Conservation (phyloP, 2,329 filamentous ascomycete species). For the Diaporthe ilicicola region DNA sequence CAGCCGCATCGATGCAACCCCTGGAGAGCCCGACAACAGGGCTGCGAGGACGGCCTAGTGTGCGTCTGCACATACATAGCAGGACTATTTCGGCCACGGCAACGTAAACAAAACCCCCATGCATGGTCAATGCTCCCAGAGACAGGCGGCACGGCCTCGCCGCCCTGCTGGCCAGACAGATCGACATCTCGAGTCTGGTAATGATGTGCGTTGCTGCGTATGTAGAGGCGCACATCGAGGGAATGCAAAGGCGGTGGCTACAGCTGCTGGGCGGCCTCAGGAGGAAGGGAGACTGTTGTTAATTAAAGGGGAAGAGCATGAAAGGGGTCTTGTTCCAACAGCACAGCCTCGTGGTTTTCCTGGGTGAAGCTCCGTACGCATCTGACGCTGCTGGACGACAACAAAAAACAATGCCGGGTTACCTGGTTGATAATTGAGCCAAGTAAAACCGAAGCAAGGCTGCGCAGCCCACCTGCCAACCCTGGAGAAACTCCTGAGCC, state of each 20-base stretch:
- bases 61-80: not conserved
- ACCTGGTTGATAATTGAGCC: constrained; percentile 25
- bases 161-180: constrained; percentile 16
- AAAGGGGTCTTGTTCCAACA: constrained; percentile 14
- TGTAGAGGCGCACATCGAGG: not conserved
- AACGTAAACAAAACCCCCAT: constrained; percentile 3
- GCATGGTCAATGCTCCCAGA: constrained; percentile 13
- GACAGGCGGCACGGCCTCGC: constrained; percentile 22
- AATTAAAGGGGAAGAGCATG: constrained; percentile 25
- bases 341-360: constrained; percentile 11
- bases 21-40: constrained; percentile 13
- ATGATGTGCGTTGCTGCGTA: constrained; percentile 9
- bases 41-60: not conserved
- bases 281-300: constrained; percentile 5
- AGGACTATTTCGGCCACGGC: not conserved
- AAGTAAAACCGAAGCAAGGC: constrained; percentile 30
- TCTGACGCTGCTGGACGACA: constrained; percentile 15
- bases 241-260: not conserved
- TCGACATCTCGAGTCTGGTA: constrained; percentile 19
- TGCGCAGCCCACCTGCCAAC: constrained; percentile 29
- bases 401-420: constrained; percentile 17
- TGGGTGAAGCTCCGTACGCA: constrained; percentile 7
- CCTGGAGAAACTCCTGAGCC: constrained; percentile 29
- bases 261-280: constrained; percentile 12
- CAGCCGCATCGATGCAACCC: constrained; percentile 22